Percentiles rank a stretch among this genome's conserved stretches.
Conservation (phyloP, 2,329 filamentous ascomycete genomes). For the Stemphylium lycopersici region DNA sequence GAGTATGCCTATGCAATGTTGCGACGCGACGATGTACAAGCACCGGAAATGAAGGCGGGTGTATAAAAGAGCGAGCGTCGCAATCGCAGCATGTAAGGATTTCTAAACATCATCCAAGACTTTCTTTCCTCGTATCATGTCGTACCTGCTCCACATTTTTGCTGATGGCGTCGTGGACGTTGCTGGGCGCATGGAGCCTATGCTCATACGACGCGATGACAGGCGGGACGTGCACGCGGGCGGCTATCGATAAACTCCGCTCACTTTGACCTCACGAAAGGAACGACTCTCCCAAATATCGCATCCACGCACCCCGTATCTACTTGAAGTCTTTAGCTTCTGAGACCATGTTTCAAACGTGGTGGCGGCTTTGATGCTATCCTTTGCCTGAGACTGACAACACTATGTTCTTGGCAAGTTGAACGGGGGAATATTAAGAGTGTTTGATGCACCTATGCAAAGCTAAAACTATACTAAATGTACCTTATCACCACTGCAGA, state of each 20-base stretch:
- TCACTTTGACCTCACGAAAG: too few species aligned
- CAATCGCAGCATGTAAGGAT: not conserved
- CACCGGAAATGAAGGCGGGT: not conserved
- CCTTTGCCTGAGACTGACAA: too few species aligned
- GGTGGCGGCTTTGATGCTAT: too few species aligned
- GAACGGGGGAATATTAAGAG: too few species aligned
- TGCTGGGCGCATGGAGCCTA: constrained; percentile 7
- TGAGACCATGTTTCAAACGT: too few species aligned
- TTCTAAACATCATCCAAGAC: constrained; percentile 11
- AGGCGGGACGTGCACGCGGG: not conserved
- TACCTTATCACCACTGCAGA: too few species aligned
- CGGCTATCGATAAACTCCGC: not conserved
- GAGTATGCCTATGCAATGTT: not conserved
- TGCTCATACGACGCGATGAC: constrained; percentile 2
- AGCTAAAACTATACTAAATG: too few species aligned
- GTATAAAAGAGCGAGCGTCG: not conserved
- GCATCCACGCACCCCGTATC: too few species aligned
- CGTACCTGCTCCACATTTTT: constrained; percentile 18
- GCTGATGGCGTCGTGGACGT: constrained; percentile 7
- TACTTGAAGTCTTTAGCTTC: too few species aligned
- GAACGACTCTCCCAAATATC: too few species aligned
- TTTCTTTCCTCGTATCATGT: constrained; percentile 17
- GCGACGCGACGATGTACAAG: not conserved
- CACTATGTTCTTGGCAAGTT: too few species aligned
- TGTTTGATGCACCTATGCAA: too few species aligned